phyloP scores from a whole-genome alignment of 179 eudicot genomes.

The Silene noctiflora region DNA sequence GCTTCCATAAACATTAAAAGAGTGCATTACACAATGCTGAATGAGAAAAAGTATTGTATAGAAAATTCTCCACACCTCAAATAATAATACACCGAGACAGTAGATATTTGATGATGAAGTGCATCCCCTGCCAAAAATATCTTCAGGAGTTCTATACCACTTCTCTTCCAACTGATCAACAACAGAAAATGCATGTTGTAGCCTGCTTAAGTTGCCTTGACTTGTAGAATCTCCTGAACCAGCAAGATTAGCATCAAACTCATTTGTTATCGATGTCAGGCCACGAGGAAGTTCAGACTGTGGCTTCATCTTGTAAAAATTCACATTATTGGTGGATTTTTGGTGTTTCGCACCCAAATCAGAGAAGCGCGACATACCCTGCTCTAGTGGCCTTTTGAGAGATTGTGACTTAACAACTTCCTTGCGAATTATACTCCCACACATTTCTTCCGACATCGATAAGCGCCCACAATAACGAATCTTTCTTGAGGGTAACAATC shows the following conservation, averaged over 20 bases:
- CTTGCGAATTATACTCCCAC: conserved; percentile 27
- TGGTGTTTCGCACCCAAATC: conserved; percentile 44
- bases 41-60: conserved; percentile 1
- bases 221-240: conserved; percentile 34
- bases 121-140: conserved; percentile 47
- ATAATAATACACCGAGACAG: conserved; percentile 76
- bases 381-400: conserved; percentile 55
- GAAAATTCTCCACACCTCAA: conserved; percentile 57
- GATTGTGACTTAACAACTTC: conserved; percentile 32
- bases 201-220: conserved; percentile 31
- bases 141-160: conserved; percentile 93
- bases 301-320: conserved; percentile 36
- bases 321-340: conserved; percentile 45
- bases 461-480: conserved; percentile 58
- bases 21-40: conserved; percentile 8
- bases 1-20: not conserved
- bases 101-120: conserved; percentile 75
- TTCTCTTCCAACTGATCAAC: conserved; percentile 56
- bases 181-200: conserved; percentile 31
- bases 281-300: conserved; percentile 41
- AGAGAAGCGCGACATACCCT: conserved; percentile 28
- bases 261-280: conserved; percentile 26
- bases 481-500: conserved; percentile 47
- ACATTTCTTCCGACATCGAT: conserved; percentile 32
- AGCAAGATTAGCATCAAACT: conserved; percentile 29